Percentiles rank a stretch among this genome's conserved stretches.
These are phyloP conservation scores for Starmerella floricola DNA, from an alignment of 805 yeast genomes.

Conservation along the genomic window DNA sequence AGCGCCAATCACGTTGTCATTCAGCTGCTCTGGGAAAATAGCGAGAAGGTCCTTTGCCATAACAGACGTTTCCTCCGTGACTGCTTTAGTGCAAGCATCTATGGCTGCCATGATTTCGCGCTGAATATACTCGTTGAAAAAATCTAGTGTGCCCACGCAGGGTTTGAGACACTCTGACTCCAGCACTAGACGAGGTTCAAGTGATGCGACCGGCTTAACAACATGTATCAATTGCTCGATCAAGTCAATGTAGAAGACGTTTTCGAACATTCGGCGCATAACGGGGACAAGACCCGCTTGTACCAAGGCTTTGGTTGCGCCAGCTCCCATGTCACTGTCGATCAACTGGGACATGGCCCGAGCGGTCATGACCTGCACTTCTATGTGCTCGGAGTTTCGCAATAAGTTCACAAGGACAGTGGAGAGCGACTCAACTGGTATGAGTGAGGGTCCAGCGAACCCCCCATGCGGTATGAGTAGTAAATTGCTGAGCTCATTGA, in stretches of 20 bases:
- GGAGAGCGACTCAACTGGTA: constrained; percentile 50
- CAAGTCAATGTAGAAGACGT: constrained; percentile 73
- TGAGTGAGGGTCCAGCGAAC: constrained; percentile 21
- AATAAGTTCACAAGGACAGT: constrained; percentile 46
- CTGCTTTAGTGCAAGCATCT: constrained; percentile 50
- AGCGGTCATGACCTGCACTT: constrained; percentile 71
- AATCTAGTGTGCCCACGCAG: constrained; percentile 66
- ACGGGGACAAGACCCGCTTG: constrained; percentile 53
- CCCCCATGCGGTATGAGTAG: constrained; percentile 27
- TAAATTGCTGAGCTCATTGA: constrained; percentile 28
- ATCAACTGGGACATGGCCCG: constrained; percentile 70
- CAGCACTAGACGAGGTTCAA: constrained; percentile 30
- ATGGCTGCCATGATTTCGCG: constrained; percentile 63
- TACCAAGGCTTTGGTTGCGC: constrained; percentile 50
- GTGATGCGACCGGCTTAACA: constrained; percentile 28
- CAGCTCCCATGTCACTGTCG: constrained; percentile 48
- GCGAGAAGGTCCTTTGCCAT: constrained; percentile 15
- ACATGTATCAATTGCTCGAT: constrained; percentile 71
- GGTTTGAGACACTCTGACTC: constrained; percentile 50
- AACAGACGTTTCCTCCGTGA: constrained; percentile 36
- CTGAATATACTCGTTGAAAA: constrained; percentile 81
- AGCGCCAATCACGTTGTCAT: constrained; percentile 15
- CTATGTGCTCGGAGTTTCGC: constrained; percentile 46
- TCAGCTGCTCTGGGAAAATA: constrained; percentile 13
- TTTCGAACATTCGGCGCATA: constrained; percentile 52